Percentiles rank a stretch among this genome's conserved stretches.
These are phyloP conservation scores for Hymenoscyphus repandus DNA, from an alignment of 2,329 filamentous ascomycete species.

Conservation along the genomic window DNA sequence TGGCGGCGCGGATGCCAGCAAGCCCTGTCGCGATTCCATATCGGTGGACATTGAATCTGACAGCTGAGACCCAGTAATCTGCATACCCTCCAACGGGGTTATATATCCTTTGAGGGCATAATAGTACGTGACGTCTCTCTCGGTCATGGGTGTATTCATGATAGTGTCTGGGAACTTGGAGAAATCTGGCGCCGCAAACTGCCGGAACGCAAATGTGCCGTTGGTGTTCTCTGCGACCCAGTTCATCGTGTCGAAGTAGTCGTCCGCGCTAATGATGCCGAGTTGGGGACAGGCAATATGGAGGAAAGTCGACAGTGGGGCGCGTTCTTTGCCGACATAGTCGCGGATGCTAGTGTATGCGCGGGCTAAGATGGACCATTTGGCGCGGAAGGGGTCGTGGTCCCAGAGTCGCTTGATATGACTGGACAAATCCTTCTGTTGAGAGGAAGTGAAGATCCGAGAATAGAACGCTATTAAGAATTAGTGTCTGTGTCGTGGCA, in stretches of 20 bases:
- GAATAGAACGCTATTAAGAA: constrained; percentile 10
- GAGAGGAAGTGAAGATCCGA: constrained; percentile 11
- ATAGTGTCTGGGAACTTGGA: constrained; percentile 11
- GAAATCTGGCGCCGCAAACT: constrained; percentile 15
- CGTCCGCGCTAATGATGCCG: constrained; percentile 17
- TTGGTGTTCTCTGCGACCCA: constrained; percentile 13
- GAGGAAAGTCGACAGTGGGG: constrained; percentile 17
- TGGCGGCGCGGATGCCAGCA: constrained; percentile 15
- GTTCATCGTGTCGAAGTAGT: constrained; percentile 19
- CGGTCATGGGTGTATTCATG: constrained; percentile 18
- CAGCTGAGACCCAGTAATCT: constrained; percentile 4
- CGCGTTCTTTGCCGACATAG: constrained; percentile 13
- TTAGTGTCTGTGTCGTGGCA: background rate
- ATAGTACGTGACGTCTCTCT: constrained; percentile 20
- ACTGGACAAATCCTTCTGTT: constrained; percentile 21
- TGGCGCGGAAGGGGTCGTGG: constrained; percentile 21
- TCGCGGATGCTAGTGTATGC: constrained; percentile 23
- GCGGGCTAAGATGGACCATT: constrained; percentile 21
- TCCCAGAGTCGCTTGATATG: constrained; percentile 19
- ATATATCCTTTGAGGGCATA: constrained; percentile 20
- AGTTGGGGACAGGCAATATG: constrained; percentile 15
- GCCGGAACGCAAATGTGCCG: constrained; percentile 12
- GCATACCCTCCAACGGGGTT: background rate
- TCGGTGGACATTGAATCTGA: background rate
- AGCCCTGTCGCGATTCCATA: constrained; percentile 12